These are phyloP conservation scores for Zymoseptoria tritici DNA, from an alignment of 2,329 filamentous ascomycete genomes.

Conservation along the genomic window DNA sequence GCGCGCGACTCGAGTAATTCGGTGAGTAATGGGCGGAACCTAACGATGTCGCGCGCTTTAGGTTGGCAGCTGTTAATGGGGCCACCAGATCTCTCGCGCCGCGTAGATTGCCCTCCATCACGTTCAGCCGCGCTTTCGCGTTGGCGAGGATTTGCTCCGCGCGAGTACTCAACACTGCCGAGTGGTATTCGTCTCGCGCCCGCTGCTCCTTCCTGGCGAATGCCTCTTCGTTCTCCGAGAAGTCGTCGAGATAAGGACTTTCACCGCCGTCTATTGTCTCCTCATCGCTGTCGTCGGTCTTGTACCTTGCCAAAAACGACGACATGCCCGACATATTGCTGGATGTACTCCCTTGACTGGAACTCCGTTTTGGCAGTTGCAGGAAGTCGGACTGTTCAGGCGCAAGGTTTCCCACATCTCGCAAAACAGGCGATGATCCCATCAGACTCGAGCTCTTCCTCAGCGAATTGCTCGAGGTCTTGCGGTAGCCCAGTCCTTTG, in stretches of 20 bases:
- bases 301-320: constrained; percentile 26
- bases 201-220: constrained; percentile 30
- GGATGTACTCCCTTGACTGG: constrained; percentile 30
- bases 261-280: constrained; percentile 12
- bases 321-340: constrained; percentile 37
- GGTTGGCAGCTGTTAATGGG: constrained; percentile 32
- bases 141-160: constrained; percentile 89
- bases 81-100: constrained; percentile 54
- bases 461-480: background rate
- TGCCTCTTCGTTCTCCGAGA: constrained; percentile 11
- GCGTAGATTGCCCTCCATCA: constrained; percentile 86
- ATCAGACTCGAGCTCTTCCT: background rate
- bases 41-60: constrained; percentile 32
- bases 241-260: constrained; percentile 1
- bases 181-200: constrained; percentile 55
- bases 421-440: constrained; percentile 23
- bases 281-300: constrained; percentile 17
- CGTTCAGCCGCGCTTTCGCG: constrained; percentile 80
- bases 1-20: constrained; percentile 9
- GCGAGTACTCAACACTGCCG: constrained; percentile 67
- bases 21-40: constrained; percentile 13
- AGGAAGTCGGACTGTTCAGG: constrained; percentile 14
- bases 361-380: constrained; percentile 21
- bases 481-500: background rate
- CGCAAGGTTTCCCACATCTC: constrained; percentile 24